These are phyloP conservation scores for Pterula multifida DNA, from an alignment of 1,284 basidiomycete species.

Conservation along the genomic window DNA sequence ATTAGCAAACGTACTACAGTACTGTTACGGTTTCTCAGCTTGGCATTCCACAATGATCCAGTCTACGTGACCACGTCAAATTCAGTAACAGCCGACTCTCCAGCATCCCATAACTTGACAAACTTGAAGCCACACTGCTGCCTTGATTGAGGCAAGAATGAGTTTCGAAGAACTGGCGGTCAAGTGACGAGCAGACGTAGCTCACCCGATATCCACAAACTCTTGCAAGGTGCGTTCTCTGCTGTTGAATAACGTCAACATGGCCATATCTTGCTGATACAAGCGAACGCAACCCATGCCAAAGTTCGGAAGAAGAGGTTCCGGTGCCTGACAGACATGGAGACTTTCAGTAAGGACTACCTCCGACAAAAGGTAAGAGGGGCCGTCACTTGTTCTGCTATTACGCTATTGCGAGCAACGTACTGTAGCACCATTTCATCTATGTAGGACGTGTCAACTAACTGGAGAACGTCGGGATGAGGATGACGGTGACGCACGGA, in stretches of 20 bases:
- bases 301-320: conserved; percentile 24
- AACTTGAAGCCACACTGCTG: conserved; percentile 8
- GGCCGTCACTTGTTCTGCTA: neutral
- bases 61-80: conserved; percentile 3
- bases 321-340: conserved; percentile 15
- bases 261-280: conserved; percentile 21
- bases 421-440: conserved; percentile 11
- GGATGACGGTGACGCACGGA: conserved; percentile 16
- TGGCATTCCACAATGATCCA: too few species aligned
- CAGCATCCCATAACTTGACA: conserved; percentile 10
- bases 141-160: conserved; percentile 5
- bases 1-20: too few species aligned
- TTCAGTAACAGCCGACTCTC: conserved; percentile 9
- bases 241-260: conserved; percentile 21
- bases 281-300: conserved; percentile 20
- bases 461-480: neutral
- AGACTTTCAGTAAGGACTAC: neutral
- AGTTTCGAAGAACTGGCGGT: neutral
- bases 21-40: too few species aligned
- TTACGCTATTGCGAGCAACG: conserved; percentile 10
- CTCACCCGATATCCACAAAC: neutral
- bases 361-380: neutral
- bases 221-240: conserved; percentile 19
- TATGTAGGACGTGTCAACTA: conserved; percentile 4
- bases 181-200: neutral